Evolutionary conservation across 169 alveolate genomes (phyloP), one percentile per base, ranked within the genome.

Genomic region (Besnoitia besnoiti): DNA sequence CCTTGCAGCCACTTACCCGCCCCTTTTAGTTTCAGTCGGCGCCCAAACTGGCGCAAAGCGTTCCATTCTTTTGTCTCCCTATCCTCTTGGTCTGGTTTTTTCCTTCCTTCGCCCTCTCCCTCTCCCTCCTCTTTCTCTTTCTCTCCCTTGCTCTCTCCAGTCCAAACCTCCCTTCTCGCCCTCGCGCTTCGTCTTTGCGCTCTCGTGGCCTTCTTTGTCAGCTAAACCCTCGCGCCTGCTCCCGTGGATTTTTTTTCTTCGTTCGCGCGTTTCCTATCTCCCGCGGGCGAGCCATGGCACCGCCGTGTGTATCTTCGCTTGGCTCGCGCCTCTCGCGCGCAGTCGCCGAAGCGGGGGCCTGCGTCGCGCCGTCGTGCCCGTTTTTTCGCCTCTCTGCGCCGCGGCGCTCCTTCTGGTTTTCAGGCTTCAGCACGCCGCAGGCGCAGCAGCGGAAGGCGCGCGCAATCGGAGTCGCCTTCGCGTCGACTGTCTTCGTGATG

Each of bases 381-480:
- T 73, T 73, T 73, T 73, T 44, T 2, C 59, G 33, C 40, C 47
- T 37, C 33, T 40, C 59, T 1, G 40, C 30, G 37, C 61, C 87
- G n/a, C 87, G 87, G 19, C 40, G 55, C 3, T 77, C 87, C 87
- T 77, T 77, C 30, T 77, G 49, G 49, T 77, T 40, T 24, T 37
- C 87, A 24, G 87, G 87, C 55, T 77, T 42, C 87, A 77, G 87
- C 35, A 77, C 87, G 8, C 87, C 87, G 0, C 49, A 77, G 40
- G 37, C 59, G 35, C n/a, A 14, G 0, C 87, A 77, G 61, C 35
- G 21, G 59, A 2, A 42, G 55, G 10, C 87, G 10, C 87, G 59
- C 27, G 59, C 8, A 24, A 77, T 89, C 40, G n/a, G 67, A 5
- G 59, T 89, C 62, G 47, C 50, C 21, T 89, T 37, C 61, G n/a